Base-by-base conservation (phyloP, 306 rosid species). In the Trichosanthes truncata region DNA sequence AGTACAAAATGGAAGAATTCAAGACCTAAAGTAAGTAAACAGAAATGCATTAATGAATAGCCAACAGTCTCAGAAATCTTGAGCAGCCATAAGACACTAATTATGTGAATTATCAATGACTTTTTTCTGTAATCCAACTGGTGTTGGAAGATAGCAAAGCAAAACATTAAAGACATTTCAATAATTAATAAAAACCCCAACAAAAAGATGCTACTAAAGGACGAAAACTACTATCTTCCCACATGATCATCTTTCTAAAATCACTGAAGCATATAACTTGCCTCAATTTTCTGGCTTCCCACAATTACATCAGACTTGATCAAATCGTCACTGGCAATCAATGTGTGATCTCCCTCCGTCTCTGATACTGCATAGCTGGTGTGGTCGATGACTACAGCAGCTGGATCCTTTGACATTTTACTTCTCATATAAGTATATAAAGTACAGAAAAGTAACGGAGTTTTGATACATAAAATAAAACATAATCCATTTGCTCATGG, bases 281-380 rank as follows among this genome's bases (percentile, higher is more conserved):
- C 99, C 97, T 91, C 94, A 76, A 93, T 87, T 78, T 87, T 88
- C 81, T 85, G 80, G 86, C 90, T 89, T 80, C 97, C 99, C 86
- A 95, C 80, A 48, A 95, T 88, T 77, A 87, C 97, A 65, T 87
- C 89, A 80, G 97, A 91, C 84, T 78, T 84, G 36, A 95, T 90
- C 60, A 90, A 93, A 80, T 90, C 84, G 25, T 93, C 94, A 61
- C 94, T 88, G 73, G 99, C 99, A 86, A 95, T 95, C 84, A 95
- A 77, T 0, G 97, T 91, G 77, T 90, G 99, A 83, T 91, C 97
- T 57, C 99, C 99, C 82, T 95, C 99, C 17, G 81, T 83, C 23
- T 88, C 80, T 46, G 97, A 88, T 25, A 91, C 87, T 3, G 99
- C 94, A 79, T 95, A 90, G 84, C 97, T 90, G 36, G 91, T 78